A percentile compares a stretch with the other conserved stretches of the same genome.
phyloP scores from a whole-genome alignment of 768 basidiomycete genomes.

The Pisolithus orientalis region DNA sequence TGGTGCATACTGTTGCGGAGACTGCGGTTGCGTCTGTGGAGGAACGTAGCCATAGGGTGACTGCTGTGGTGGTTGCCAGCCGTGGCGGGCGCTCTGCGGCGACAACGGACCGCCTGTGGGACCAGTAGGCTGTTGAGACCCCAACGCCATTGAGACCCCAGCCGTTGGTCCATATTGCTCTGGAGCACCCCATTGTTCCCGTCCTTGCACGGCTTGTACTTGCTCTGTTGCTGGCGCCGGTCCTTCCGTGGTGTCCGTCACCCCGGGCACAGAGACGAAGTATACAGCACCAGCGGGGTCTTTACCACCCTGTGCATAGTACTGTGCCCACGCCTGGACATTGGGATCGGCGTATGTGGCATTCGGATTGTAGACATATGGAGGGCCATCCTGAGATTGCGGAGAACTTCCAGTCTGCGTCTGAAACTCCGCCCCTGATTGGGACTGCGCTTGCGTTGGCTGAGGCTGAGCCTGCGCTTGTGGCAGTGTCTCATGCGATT shows the following conservation, averaged over 20 bases:
- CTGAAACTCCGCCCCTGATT: conserved; percentile 24
- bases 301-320: conserved; percentile 74
- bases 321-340: conserved; percentile 82
- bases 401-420: conserved; percentile 14
- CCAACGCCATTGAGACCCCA: background rate
- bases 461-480: conserved; percentile 19
- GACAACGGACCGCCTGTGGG: background rate
- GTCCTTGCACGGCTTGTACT: background rate
- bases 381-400: conserved; percentile 33
- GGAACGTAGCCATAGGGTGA: conserved; percentile 13
- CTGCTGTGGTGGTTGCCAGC: background rate
- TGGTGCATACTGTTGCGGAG: conserved; percentile 8
- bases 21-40: conserved; percentile 11
- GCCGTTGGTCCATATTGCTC: conserved; percentile 2
- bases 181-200: background rate
- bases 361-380: conserved; percentile 56
- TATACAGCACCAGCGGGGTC: conserved; percentile 75
- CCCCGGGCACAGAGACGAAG: conserved; percentile 71
- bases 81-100: background rate
- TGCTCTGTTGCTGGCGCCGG: background rate
- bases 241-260: conserved; percentile 40
- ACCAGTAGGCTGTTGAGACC: background rate
- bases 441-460: conserved; percentile 30
- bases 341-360: conserved; percentile 71
- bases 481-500: background rate